Conservation (phyloP, 1,284 basidiomycete species). For the Trichosporon faecale region DNA sequence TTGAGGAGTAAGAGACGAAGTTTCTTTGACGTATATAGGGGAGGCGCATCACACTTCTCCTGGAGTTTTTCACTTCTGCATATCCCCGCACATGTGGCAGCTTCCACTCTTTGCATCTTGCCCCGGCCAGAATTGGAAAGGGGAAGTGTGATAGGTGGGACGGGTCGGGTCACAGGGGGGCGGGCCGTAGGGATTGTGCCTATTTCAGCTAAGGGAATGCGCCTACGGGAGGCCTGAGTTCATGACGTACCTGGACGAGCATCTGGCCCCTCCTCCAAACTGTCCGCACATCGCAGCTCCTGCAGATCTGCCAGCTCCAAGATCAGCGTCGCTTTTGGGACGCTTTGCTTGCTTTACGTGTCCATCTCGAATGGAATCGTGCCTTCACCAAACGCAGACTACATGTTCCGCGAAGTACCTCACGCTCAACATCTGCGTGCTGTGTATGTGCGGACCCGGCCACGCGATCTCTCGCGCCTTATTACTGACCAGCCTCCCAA, state of each 20-base stretch:
- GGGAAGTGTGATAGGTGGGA: not conserved
- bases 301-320: not conserved
- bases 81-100: conserved; percentile 1
- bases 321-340: not conserved
- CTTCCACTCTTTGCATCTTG: not conserved
- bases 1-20: not conserved
- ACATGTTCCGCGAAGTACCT: too few species aligned
- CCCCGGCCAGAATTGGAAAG: not conserved
- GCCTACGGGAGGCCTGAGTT: not conserved
- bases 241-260: conserved; percentile 1
- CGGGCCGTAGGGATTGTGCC: not conserved
- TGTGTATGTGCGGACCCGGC: too few species aligned
- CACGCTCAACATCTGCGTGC: too few species aligned
- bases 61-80: conserved; percentile 3
- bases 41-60: not conserved
- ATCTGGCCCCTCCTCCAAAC: not conserved
- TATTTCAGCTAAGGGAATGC: not conserved
- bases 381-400: not conserved
- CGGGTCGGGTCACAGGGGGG: not conserved
- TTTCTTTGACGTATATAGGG: conserved; percentile 8
- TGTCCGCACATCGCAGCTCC: not conserved
- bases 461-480: not conserved
- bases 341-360: not conserved
- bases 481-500: not conserved
- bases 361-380: not conserved